Conservation (phyloP, 345 rosid genomes). For the Angophora floribunda region DNA sequence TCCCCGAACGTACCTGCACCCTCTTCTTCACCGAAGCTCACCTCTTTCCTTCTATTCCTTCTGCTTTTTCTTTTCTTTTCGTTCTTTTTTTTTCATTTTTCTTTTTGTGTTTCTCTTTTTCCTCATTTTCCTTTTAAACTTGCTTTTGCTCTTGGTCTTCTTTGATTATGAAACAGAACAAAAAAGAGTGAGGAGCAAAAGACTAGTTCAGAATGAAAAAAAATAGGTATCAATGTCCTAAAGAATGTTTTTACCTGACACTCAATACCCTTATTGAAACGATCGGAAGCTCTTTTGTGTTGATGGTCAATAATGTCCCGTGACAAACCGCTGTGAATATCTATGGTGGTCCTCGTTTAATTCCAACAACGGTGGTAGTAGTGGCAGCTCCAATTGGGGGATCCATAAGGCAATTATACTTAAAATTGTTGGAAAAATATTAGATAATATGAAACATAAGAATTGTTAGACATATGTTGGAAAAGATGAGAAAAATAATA, state of each 20-base stretch:
- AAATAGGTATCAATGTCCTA: neutral
- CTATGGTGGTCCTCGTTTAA: neutral
- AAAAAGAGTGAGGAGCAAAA: neutral
- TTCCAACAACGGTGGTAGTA: neutral
- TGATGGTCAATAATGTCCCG: neutral
- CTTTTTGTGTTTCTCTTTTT: too few species aligned
- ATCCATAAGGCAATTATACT: neutral
- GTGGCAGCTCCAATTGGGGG: neutral
- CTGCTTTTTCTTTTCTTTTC: too few species aligned
- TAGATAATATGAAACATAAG: neutral
- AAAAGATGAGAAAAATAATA: neutral
- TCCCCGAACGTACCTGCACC: too few species aligned
- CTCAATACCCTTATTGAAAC: neutral
- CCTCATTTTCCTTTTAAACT: too few species aligned
- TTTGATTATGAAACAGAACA: neutral
- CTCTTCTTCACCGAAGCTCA: too few species aligned
- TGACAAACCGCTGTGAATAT: neutral
- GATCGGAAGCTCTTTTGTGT: neutral
- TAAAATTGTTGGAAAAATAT: neutral
- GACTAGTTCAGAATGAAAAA: neutral
- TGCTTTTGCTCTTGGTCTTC: too few species aligned
- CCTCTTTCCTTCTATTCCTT: too few species aligned
- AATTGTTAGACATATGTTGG: neutral
- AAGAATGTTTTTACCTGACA: neutral
- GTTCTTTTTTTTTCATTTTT: too few species aligned